A percentile compares a stretch with the other conserved stretches of the same genome.
Conservation (phyloP, 306 rosid species). For the Citrullus mucosospermus region DNA sequence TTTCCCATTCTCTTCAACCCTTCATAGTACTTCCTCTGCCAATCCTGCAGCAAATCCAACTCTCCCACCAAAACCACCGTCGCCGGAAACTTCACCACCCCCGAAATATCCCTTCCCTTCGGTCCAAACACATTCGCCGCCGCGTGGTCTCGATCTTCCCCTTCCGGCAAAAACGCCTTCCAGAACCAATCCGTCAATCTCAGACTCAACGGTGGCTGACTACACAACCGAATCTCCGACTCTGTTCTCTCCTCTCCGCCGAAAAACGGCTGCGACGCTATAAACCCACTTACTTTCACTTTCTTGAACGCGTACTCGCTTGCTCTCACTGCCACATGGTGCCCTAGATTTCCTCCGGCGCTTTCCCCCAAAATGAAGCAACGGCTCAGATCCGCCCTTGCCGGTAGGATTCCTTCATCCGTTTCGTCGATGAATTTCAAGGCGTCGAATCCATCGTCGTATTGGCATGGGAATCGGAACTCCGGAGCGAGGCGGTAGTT, state of each 20-base stretch:
- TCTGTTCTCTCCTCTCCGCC: slow-evolving; percentile 22
- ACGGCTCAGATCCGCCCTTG: background rate
- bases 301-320: background rate
- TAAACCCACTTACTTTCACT: background rate
- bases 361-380: slow-evolving; percentile 25
- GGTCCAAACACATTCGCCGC: slow-evolving; percentile 19
- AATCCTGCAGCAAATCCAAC: slow-evolving; percentile 15
- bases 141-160: slow-evolving; percentile 13
- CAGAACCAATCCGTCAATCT: slow-evolving; percentile 11
- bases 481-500: slow-evolving; percentile 25
- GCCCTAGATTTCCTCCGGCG: slow-evolving; percentile 25
- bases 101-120: slow-evolving; percentile 7
- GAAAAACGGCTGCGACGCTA: slow-evolving; percentile 25
- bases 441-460: slow-evolving; percentile 24
- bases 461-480: slow-evolving; percentile 12
- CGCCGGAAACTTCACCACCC: slow-evolving; percentile 5
- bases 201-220: background rate
- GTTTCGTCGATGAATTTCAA: slow-evolving; percentile 11
- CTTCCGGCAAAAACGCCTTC: slow-evolving; percentile 19
- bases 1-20: slow-evolving; percentile 13
- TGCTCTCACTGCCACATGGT: slow-evolving; percentile 16
- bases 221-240: slow-evolving; percentile 8
- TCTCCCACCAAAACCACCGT: slow-evolving; percentile 14
- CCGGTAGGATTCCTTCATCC: background rate
- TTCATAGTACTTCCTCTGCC: slow-evolving; percentile 17